Conservation (phyloP, 148 eudicot species). For the Silene latifolia region DNA sequence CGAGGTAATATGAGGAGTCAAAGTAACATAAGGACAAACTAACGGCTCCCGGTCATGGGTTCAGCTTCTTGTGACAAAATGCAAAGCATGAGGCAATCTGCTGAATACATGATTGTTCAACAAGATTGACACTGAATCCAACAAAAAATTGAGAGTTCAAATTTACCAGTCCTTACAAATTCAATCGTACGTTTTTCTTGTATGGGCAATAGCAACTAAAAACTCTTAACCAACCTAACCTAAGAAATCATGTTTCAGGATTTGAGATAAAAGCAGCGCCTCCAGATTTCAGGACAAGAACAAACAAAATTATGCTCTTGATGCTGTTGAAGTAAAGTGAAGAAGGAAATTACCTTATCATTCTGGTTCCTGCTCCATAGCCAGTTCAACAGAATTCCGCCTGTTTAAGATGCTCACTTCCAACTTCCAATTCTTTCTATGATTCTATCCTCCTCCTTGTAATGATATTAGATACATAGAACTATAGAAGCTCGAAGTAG, state of each 20-base stretch:
- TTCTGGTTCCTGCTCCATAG: not conserved
- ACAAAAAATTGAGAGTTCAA: no score
- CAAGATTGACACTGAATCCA: not conserved
- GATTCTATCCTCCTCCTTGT: not conserved
- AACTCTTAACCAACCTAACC: not conserved
- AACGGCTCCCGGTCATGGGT: no score
- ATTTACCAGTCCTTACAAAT: no score
- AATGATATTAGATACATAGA: not conserved
- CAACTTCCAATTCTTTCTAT: not conserved
- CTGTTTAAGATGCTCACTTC: not conserved
- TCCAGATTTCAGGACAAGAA: not conserved
- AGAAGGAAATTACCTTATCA: not conserved
- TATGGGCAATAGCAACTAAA: not conserved
- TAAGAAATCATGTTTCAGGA: not conserved
- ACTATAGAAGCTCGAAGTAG: not conserved
- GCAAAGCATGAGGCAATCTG: no score
- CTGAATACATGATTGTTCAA: not conserved
- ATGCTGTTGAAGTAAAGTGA: not conserved
- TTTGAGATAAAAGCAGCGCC: not conserved
- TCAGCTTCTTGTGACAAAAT: no score
- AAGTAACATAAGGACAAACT: no score
- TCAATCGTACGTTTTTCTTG: not conserved
- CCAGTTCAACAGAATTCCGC: not conserved
- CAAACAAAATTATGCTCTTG: not conserved
- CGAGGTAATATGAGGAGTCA: no score